Percentiles rank a stretch among this genome's conserved stretches.
Conservation (phyloP, 108 stramenopile species). For the Cyclotella choctawhatcheeana region DNA sequence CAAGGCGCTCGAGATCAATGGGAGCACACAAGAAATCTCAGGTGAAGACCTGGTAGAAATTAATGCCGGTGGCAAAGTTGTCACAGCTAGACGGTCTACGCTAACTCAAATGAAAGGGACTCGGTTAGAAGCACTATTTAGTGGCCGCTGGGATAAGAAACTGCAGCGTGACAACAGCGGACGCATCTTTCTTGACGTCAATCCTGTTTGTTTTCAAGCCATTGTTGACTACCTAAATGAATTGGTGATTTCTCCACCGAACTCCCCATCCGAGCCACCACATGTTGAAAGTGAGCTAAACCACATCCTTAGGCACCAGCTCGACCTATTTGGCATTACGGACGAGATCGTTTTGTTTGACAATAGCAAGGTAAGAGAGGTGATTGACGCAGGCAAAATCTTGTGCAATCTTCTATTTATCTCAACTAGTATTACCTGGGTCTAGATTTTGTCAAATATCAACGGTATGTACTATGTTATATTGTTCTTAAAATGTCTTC, state of each 20-base stretch:
- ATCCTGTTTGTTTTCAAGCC: conserved; percentile 23
- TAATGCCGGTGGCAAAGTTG: conserved; percentile 26
- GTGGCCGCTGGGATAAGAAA: conserved; percentile 32
- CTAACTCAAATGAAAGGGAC: conserved; percentile 27
- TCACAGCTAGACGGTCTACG: conserved; percentile 14
- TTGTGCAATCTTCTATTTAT: no score
- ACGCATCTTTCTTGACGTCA: conserved; percentile 25
- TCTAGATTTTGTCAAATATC: not conserved
- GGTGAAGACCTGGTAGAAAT: conserved; percentile 22
- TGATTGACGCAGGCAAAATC: not conserved
- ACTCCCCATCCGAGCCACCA: not conserved
- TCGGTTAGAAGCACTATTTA: conserved; percentile 18
- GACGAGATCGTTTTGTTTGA: not conserved
- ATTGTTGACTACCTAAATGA: conserved; percentile 19
- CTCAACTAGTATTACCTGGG: no score
- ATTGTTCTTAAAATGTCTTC: not conserved
- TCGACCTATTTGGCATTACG: not conserved
- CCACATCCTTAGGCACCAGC: not conserved
- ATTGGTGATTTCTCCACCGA: not conserved
- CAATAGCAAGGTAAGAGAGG: not conserved
- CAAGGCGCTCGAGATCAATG: not conserved
- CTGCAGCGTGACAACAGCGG: conserved; percentile 10
- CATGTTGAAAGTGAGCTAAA: not conserved
- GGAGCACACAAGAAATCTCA: not conserved
- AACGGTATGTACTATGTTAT: not conserved